Base-by-base conservation (phyloP, 495 filamentous ascomycete genomes). In the Parmelia sp. region DNA sequence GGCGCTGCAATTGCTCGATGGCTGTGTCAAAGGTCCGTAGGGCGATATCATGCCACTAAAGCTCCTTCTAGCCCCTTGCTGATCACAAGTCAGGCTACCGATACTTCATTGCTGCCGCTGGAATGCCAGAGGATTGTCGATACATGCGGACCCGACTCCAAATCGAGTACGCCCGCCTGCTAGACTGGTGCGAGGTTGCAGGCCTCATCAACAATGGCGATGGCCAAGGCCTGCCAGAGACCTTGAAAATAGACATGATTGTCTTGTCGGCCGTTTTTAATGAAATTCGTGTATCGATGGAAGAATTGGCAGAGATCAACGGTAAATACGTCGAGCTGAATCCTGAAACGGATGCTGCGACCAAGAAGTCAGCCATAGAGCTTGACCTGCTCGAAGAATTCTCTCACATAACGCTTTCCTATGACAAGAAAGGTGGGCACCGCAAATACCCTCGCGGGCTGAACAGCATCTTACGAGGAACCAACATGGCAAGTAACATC, bases 161-260 rank as follows among this genome's bases (percentile, higher is more conserved):
- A 4, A 69, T 69, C 7, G 67, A 69, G 35, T 58, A 68, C 19
- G 23, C 36, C 5, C 60, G 67, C 14, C 60, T 69, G 2, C 33
- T 68, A 6, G 56, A 68, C 44, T 69, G 65, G 65, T 39, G 58
- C 45, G 66, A 69, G 29, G 66, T 60, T 25, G 55, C 60, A 35
- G 67, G 67, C 39, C 60, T 69, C 11, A 45, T 68, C 15, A 55
- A 68, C 10, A n/a, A 35, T 12, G 39, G 49, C 23, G 44, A 56
- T 12, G 59, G 65, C n/a, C 42, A 69, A 47, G 55, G 37, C 11
- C 42, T 69, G 15, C 62, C 68, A n/a, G 60, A 61, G 10, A 63
- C 23, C 42, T 21, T 69, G 21, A 68, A 31, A 31, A 51, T 31
- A 4, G 57, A 69, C 15, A 67, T 8, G 23, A 21, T 60, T 21